phyloP scores from a whole-genome alignment of 345 rosid genomes.

The Eucalyptus shirleyi region DNA sequence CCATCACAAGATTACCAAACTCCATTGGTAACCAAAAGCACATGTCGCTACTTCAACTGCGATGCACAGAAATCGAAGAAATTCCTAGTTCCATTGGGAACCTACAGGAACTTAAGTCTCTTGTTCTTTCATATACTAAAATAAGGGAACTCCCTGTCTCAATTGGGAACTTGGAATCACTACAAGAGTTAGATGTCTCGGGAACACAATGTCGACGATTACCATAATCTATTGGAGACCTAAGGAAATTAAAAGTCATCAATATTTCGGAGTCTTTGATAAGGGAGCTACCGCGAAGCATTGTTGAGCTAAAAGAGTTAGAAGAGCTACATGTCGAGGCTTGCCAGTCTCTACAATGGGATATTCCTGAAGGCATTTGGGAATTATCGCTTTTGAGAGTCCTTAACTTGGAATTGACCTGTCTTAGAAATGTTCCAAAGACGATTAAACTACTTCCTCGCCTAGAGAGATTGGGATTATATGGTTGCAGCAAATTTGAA shows the following conservation, averaged over 20 bases:
- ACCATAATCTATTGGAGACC: not conserved
- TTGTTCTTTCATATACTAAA: fast-evolving
- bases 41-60: fast-evolving
- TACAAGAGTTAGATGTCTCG: not conserved
- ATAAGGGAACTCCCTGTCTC: fast-evolving
- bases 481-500: fast-evolving
- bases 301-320: not conserved
- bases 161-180: not conserved
- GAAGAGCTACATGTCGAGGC: not conserved
- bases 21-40: not conserved
- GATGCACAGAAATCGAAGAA: fast-evolving
- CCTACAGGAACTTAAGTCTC: not conserved
- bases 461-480: not conserved
- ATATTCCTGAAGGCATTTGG: not conserved
- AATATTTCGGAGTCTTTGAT: fast-evolving
- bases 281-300: not conserved
- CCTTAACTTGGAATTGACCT: fast-evolving
- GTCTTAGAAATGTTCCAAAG: fast-evolving
- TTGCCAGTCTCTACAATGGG: fast-evolving
- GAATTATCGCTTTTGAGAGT: not conserved
- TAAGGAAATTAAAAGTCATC: not conserved
- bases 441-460: not conserved
- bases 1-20: not conserved
- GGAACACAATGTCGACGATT: fast-evolving
- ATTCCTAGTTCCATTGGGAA: not conserved